Conservation (phyloP, 441 rosid genomes). For the Metrosideros polymorpha region DNA sequence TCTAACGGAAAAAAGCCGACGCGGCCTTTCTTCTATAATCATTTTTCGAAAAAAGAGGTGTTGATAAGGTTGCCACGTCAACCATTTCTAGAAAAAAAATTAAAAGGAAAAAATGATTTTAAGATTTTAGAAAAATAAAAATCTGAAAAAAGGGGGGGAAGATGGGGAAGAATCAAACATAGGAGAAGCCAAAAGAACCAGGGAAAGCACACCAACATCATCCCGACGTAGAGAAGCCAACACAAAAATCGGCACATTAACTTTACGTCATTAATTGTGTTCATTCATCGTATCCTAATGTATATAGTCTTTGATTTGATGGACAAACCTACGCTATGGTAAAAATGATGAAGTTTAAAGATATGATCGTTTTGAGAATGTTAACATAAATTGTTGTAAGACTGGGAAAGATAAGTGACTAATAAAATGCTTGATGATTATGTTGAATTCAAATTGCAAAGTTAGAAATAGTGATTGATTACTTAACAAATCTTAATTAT, state of each 20-base stretch:
- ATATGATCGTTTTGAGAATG: background rate
- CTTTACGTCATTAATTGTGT: background rate
- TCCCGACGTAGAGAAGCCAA: too few species aligned
- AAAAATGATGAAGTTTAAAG: background rate
- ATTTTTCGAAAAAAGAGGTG: too few species aligned
- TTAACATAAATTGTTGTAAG: accelerated
- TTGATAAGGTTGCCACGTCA: too few species aligned
- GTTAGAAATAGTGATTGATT: background rate
- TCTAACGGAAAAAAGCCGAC: too few species aligned
- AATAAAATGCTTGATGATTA: background rate
- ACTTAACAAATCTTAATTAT: too few species aligned
- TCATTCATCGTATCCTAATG: background rate
- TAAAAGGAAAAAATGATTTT: too few species aligned
- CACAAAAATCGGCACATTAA: too few species aligned
- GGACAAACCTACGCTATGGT: background rate
- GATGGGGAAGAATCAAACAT: too few species aligned
- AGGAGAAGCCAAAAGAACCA: constrained; percentile 76
- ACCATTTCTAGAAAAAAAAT: too few species aligned
- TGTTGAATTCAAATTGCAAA: background rate
- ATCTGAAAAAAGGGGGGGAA: too few species aligned
- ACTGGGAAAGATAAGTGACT: background rate
- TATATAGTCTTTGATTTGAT: background rate
- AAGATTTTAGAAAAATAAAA: too few species aligned
- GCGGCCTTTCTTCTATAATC: too few species aligned
- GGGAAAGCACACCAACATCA: constrained; percentile 63